A percentile compares a stretch with the other conserved stretches of the same genome.
Conservation (phyloP, 2,329 filamentous ascomycete genomes). For the Cryphonectria naterciae region DNA sequence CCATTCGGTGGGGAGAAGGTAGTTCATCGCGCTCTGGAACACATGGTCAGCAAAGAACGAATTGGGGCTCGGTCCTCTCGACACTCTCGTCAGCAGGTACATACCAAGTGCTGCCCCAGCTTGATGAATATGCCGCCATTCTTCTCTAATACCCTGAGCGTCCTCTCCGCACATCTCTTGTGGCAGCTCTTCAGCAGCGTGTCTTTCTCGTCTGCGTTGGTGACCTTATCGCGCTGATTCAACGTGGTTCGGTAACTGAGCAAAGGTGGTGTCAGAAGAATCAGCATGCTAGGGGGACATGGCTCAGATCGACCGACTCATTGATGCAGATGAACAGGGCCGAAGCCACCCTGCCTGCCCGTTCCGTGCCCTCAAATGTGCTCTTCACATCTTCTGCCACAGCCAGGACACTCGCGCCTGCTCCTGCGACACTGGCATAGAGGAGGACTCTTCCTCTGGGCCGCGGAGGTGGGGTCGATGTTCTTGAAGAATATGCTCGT, state of each 20-base stretch:
- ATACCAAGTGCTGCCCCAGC: slow-evolving; percentile 85
- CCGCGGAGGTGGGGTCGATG: slow-evolving; percentile 18
- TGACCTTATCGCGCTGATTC: slow-evolving; percentile 65
- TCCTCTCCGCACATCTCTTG: slow-evolving; percentile 87
- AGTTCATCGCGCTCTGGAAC: slow-evolving; percentile 86
- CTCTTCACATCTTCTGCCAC: slow-evolving; percentile 75
- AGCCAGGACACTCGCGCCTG: slow-evolving; percentile 53
- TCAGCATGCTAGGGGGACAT: not conserved
- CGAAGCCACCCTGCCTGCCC: slow-evolving; percentile 77
- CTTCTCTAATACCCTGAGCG: slow-evolving; percentile 84
- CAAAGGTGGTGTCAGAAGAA: slow-evolving; percentile 23
- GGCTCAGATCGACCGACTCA: slow-evolving; percentile 62
- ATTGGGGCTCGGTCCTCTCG: not conserved
- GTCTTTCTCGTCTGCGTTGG: slow-evolving; percentile 68
- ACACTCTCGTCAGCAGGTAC: slow-evolving; percentile 22
- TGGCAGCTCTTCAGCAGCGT: slow-evolving; percentile 81
- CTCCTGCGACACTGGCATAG: slow-evolving; percentile 55
- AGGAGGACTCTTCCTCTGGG: slow-evolving; percentile 45
- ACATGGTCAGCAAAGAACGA: slow-evolving; percentile 31
- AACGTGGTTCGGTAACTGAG: slow-evolving; percentile 84
- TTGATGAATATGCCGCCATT: slow-evolving; percentile 99
- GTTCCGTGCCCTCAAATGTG: slow-evolving; percentile 73
- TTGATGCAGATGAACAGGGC: slow-evolving; percentile 83
- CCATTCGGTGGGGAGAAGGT: slow-evolving; percentile 89
- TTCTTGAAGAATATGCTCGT: slow-evolving; percentile 18